These are phyloP conservation scores for Pseudogymnoascus sp. DNA, from an alignment of 2,329 filamentous ascomycete genomes.

Conservation along the genomic window DNA sequence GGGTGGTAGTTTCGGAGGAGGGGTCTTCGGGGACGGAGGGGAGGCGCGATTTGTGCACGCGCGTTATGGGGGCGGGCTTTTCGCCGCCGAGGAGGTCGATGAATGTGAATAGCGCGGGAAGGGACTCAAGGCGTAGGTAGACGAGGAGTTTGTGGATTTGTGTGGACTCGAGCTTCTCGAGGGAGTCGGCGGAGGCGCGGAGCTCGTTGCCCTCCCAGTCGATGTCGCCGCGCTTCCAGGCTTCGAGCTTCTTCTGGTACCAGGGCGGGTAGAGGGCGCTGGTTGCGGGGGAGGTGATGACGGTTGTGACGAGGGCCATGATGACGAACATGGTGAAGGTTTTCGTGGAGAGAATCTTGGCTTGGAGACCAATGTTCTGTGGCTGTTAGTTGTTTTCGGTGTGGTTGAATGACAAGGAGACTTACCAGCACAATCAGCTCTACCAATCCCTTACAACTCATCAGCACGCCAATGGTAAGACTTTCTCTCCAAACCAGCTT, in stretches of 20 bases:
- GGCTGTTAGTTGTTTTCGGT: conserved; percentile 12
- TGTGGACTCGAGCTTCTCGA: conserved; percentile 40
- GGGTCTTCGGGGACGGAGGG: conserved; percentile 22
- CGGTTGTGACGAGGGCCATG: conserved; percentile 84
- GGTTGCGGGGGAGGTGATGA: conserved; percentile 71
- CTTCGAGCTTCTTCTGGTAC: conserved; percentile 65
- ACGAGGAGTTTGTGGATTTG: conserved; percentile 62
- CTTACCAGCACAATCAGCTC: conserved; percentile 87
- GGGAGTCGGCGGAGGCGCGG: conserved; percentile 29
- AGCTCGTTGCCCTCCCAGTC: conserved; percentile 66
- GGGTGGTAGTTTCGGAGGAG: conserved; percentile 14
- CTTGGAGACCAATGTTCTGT: conserved; percentile 72
- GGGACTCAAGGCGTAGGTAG: conserved; percentile 75
- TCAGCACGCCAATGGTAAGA: conserved; percentile 76
- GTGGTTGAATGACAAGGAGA: neutral
- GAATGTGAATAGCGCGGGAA: conserved; percentile 73
- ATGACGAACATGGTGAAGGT: conserved; percentile 94
- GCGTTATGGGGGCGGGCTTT: conserved; percentile 25
- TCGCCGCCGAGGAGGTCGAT: conserved; percentile 66
- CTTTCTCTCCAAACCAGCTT: conserved; percentile 86
- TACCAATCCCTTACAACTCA: conserved; percentile 95
- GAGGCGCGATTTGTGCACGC: conserved; percentile 29
- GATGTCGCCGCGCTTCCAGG: conserved; percentile 77
- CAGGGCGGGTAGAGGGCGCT: conserved; percentile 64
- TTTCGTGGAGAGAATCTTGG: conserved; percentile 66